Evolutionary conservation across 257 asterid species (phyloP), one percentile per base, ranked within the genome.

Genomic region (Petunia axillaris): DNA sequence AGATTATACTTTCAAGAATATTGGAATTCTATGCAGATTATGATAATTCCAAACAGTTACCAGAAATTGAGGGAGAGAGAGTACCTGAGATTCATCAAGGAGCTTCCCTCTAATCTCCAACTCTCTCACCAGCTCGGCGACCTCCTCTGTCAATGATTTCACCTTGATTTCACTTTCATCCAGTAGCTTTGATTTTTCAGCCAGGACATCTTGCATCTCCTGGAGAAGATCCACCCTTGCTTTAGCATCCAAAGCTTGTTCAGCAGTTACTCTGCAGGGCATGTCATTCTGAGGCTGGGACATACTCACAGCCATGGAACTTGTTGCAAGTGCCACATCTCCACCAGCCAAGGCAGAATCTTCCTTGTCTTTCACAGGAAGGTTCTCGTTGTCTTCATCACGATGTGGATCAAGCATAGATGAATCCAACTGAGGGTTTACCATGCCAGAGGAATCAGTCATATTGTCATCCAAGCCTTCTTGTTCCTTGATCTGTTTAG

Each of bases 81-180:
- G 74, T 92, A 96, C 99, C 99, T 93, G 99, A 83, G 99, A 94
- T 89, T 96, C 98, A 75, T 92, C 97, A 50, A 94, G 96, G 79
- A 96, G 93, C 88, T 94, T 92, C 74, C 81, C 88, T 81, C 87
- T 91, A 64, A 85, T 86, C 90, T 91, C 99, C 90, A 96, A 78
- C 81, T 92, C 97, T 86, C 85, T 86, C 76, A 84, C 91, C 67
- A 93, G 91, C 85, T 90, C 90, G 75, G 90, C 81, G 52, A 90
- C 88, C 87, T 94, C 96, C 65, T 91, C 97, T 67, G 68, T 78
- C 68, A 91, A 78, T 67, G 80, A 88, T 79, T 82, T 90, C 54
- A 89, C 85, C 85, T 89, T 90, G 73, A 63, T 78, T 87, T 94
- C 97, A 48, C 95, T 89, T 77, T 85, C 91, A 76, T 77, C 87